Percentiles rank a stretch among this genome's conserved stretches.
phyloP scores from a whole-genome alignment of 2,329 filamentous ascomycete genomes.

The Xylariomycetidae sp. region DNA sequence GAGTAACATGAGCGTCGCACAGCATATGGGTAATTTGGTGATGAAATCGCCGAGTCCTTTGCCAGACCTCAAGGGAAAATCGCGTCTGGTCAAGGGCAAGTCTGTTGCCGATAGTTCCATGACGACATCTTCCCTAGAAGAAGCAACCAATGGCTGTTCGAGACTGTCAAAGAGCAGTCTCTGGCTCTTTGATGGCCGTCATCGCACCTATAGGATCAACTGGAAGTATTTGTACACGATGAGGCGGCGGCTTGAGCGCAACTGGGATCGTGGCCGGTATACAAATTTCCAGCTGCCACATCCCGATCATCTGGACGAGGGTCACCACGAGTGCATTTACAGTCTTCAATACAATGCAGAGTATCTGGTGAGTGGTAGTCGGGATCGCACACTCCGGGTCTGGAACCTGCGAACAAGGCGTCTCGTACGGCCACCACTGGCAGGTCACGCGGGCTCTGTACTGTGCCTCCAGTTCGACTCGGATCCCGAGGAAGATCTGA shows the following conservation, averaged over 20 bases:
- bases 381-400: conserved; percentile 80
- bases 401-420: conserved; percentile 85
- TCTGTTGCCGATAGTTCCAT: conserved; percentile 21
- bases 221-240: conserved; percentile 94
- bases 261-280: conserved; percentile 82
- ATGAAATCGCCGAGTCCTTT: conserved; percentile 30
- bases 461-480: conserved; percentile 94
- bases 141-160: conserved; percentile 8
- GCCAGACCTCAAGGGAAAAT: conserved; percentile 21
- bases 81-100: conserved; percentile 25
- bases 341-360: conserved; percentile 84
- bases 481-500: conserved; percentile 77
- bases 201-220: conserved; percentile 62
- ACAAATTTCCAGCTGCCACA: conserved; percentile 89
- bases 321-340: conserved; percentile 90
- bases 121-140: conserved; percentile 8
- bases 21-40: conserved; percentile 27
- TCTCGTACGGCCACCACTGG: conserved; percentile 67
- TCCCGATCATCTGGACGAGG: conserved; percentile 72
- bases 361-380: conserved; percentile 87
- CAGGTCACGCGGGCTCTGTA: conserved; percentile 79
- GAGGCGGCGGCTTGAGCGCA: conserved; percentile 76
- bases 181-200: conserved; percentile 46
- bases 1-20: conserved; percentile 20
- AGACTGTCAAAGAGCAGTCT: conserved; percentile 39